These are phyloP conservation scores for Daldinia caldariorum DNA, from an alignment of 495 filamentous ascomycete genomes.

Conservation along the genomic window DNA sequence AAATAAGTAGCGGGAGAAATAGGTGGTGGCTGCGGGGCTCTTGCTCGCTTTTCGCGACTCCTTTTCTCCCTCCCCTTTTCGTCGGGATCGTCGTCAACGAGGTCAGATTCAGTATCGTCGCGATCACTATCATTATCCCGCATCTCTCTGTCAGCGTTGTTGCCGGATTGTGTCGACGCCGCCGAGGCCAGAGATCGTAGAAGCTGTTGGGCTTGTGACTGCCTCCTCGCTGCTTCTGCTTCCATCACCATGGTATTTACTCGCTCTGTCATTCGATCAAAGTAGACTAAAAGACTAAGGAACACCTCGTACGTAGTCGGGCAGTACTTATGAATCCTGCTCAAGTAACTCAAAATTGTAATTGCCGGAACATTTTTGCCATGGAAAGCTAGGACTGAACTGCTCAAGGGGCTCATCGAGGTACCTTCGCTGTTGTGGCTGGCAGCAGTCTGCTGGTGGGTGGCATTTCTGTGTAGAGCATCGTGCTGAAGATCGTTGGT, in stretches of 20 bases:
- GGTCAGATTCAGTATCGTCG: conserved; percentile 54
- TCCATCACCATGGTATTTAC: conserved; percentile 74
- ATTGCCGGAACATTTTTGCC: conserved; percentile 99
- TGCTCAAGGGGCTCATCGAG: conserved; percentile 78
- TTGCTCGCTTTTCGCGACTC: conserved; percentile 27
- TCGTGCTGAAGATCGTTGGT: conserved; percentile 97
- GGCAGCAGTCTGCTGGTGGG: conserved; percentile 59
- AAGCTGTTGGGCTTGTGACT: conserved; percentile 31
- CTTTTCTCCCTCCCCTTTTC: conserved; percentile 31
- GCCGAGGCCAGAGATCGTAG: conserved; percentile 30
- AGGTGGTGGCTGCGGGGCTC: conserved; percentile 47
- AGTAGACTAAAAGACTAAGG: conserved; percentile 93
- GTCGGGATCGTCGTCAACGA: conserved; percentile 55
- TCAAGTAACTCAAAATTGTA: conserved; percentile 94
- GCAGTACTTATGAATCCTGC: conserved; percentile 98
- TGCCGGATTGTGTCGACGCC: conserved; percentile 10
- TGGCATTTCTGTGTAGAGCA: conserved; percentile 59
- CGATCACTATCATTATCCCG: conserved; percentile 45
- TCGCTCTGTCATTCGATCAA: conserved; percentile 97
- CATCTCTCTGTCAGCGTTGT: conserved; percentile 50
- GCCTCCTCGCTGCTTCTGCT: conserved; percentile 52
- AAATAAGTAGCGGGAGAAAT: conserved; percentile 75
- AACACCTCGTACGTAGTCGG: conserved; percentile 99
- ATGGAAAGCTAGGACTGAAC: conserved; percentile 97
- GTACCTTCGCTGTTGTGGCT: conserved; percentile 67